Conservation (phyloP, 805 yeast genomes). For the Candida manassasensis region DNA sequence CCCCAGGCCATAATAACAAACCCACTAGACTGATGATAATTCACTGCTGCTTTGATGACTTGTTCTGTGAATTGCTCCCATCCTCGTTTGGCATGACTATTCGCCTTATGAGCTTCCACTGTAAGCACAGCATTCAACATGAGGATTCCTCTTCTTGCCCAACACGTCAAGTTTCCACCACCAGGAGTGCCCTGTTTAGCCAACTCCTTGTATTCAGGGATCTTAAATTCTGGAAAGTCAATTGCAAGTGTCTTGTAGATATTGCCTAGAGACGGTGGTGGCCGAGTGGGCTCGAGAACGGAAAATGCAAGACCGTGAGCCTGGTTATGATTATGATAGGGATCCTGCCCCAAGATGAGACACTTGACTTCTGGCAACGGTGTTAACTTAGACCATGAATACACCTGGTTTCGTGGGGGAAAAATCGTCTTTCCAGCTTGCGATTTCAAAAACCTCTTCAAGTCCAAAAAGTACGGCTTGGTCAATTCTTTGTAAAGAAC, state of each 20-base stretch:
- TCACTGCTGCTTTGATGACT: constrained; percentile 51
- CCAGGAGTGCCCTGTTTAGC: constrained; percentile 28
- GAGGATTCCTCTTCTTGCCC: constrained; percentile 88
- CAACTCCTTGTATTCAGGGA: constrained; percentile 40
- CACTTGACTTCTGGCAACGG: constrained; percentile 73
- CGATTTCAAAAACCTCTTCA: constrained; percentile 57
- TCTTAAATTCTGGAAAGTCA: constrained; percentile 62
- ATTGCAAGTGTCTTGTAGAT: constrained; percentile 72
- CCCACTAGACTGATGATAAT: constrained; percentile 46
- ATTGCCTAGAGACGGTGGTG: constrained; percentile 81
- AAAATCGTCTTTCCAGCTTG: constrained; percentile 56
- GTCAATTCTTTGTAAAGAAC: constrained; percentile 65
- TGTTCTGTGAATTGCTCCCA: constrained; percentile 89
- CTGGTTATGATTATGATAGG: constrained; percentile 87
- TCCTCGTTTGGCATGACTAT: constrained; percentile 84
- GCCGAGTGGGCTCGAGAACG: constrained; percentile 73
- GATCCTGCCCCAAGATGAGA: constrained; percentile 90
- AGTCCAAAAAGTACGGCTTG: constrained; percentile 74
- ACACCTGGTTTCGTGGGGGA: constrained; percentile 74
- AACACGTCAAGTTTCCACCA: constrained; percentile 65
- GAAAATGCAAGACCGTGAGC: constrained; percentile 97
- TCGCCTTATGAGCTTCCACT: constrained; percentile 89
- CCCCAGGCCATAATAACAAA: constrained; percentile 83
- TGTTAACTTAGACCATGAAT: constrained; percentile 88
- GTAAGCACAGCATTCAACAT: constrained; percentile 85